Percentiles rank a stretch among this genome's conserved stretches.
Evolutionary conservation across 306 rosid species (phyloP).

Genomic region (Malus sieversii): DNA sequence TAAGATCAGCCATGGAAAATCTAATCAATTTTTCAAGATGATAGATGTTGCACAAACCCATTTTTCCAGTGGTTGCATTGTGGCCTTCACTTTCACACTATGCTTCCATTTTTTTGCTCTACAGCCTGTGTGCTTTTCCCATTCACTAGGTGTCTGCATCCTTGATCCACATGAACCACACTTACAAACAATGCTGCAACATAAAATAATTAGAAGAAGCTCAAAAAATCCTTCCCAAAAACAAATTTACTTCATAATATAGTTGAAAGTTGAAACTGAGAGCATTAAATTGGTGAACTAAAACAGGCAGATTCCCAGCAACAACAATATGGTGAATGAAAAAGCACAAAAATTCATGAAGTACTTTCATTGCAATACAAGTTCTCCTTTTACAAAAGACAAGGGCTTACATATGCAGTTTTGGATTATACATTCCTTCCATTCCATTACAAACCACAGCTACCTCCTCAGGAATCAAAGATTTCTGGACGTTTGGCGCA

Average conservation of each 20-base stretch:
- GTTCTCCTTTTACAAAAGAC: conserved; percentile 7
- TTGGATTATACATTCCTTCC: conserved; percentile 76
- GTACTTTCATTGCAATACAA: background rate
- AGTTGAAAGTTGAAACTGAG: background rate
- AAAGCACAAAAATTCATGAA: background rate
- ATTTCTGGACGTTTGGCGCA: conserved; percentile 11
- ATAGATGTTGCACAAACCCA: conserved; percentile 62
- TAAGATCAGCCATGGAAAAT: conserved; percentile 6
- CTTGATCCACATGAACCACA: conserved; percentile 74
- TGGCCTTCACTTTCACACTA: conserved; percentile 85
- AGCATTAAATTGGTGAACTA: background rate
- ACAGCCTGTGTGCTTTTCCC: conserved; percentile 95
- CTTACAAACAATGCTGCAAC: conserved; percentile 63
- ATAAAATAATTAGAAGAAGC: conserved; percentile 10
- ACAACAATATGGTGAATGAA: background rate
- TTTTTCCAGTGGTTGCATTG: conserved; percentile 81
- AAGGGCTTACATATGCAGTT: conserved; percentile 77
- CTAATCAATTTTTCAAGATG: background rate
- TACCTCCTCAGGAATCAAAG: conserved; percentile 45
- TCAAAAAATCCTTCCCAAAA: conserved; percentile 4
- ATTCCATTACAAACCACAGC: conserved; percentile 90
- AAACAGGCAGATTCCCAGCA: background rate
- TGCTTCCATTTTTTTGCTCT: conserved; percentile 96
- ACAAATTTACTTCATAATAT: background rate
- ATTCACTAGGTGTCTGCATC: conserved; percentile 81